Evolutionary conservation across 495 filamentous ascomycete genomes (phyloP).

Genomic region (Neurospora sublineolata): DNA sequence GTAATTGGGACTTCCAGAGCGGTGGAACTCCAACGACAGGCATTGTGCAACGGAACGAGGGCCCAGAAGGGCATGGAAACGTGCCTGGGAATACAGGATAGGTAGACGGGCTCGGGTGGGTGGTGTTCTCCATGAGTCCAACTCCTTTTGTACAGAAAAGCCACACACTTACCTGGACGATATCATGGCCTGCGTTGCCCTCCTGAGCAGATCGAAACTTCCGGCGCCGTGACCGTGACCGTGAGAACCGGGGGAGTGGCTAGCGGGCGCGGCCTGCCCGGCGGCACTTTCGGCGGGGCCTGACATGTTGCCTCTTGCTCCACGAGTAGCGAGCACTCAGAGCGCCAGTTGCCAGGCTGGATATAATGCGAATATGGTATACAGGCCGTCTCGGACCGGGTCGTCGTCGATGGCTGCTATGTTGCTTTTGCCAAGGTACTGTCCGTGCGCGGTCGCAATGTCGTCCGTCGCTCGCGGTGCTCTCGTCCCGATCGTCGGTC

Average conservation of each 20-base stretch:
- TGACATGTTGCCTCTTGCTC: constrained; percentile 21
- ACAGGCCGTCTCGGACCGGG: constrained; percentile 6
- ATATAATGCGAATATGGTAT: constrained; percentile 1
- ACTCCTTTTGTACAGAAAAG: constrained; percentile 7
- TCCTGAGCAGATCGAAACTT: constrained; percentile 39
- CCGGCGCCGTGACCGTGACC: constrained; percentile 16
- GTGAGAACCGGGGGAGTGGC: constrained; percentile 11
- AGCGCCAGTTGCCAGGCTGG: constrained; percentile 11
- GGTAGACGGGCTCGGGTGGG: background rate
- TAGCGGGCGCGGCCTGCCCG: background rate
- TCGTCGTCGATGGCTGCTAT: constrained; percentile 2
- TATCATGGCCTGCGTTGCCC: constrained; percentile 48
- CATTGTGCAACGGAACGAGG: constrained; percentile 2
- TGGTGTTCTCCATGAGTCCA: background rate
- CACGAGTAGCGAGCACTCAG: background rate
- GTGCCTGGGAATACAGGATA: constrained; percentile 1
- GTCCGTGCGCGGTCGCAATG: background rate
- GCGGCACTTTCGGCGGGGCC: constrained; percentile 10
- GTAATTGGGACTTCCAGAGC: background rate
- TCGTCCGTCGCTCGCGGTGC: background rate
- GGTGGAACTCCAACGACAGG: background rate
- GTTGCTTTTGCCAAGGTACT: background rate
- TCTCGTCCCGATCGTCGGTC: background rate
- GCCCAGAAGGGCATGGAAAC: background rate
- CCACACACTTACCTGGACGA: constrained; percentile 37